A percentile compares a stretch with the other conserved stretches of the same genome.
These are phyloP conservation scores for Talaromyces sp. DNA, from an alignment of 2,329 filamentous ascomycete species.

Conservation along the genomic window DNA sequence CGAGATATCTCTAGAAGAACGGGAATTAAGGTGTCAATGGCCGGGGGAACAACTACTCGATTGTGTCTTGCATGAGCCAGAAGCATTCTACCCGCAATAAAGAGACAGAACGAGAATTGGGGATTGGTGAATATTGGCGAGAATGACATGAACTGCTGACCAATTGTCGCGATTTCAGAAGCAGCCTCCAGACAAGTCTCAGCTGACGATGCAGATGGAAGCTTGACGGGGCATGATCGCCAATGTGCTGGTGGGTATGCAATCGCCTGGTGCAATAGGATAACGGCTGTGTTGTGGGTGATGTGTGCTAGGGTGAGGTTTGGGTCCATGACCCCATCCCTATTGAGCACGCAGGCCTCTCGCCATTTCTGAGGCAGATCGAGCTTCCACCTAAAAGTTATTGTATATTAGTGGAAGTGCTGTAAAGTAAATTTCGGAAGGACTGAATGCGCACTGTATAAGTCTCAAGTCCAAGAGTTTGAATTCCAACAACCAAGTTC, in stretches of 20 bases:
- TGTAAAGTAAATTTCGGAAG: not conserved
- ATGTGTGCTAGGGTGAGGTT: constrained; percentile 55
- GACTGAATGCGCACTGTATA: not conserved
- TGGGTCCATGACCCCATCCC: constrained; percentile 46
- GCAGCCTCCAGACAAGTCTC: constrained; percentile 55
- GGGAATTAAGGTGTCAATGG: constrained; percentile 37
- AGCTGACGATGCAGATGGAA: constrained; percentile 52
- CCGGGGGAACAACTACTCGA: constrained; percentile 26
- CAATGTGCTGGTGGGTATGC: constrained; percentile 41
- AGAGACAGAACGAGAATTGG: constrained; percentile 52
- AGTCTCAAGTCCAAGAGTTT: not conserved
- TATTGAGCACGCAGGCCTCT: constrained; percentile 40
- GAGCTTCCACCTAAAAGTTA: constrained; percentile 27
- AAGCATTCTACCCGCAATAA: constrained; percentile 47
- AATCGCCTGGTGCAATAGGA: constrained; percentile 53
- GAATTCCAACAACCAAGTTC: not conserved
- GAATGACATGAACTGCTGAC: constrained; percentile 49
- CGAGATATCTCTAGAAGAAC: constrained; percentile 41
- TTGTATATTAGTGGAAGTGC: not conserved
- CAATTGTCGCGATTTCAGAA: constrained; percentile 46
- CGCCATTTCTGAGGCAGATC: constrained; percentile 34
- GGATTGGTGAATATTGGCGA: constrained; percentile 33
- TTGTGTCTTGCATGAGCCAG: constrained; percentile 42
- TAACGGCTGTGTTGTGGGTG: constrained; percentile 55
- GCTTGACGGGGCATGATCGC: constrained; percentile 33